These are phyloP conservation scores for Coemansia furcata DNA, from an alignment of 192 early-diverging fungal species.

Conservation along the genomic window DNA sequence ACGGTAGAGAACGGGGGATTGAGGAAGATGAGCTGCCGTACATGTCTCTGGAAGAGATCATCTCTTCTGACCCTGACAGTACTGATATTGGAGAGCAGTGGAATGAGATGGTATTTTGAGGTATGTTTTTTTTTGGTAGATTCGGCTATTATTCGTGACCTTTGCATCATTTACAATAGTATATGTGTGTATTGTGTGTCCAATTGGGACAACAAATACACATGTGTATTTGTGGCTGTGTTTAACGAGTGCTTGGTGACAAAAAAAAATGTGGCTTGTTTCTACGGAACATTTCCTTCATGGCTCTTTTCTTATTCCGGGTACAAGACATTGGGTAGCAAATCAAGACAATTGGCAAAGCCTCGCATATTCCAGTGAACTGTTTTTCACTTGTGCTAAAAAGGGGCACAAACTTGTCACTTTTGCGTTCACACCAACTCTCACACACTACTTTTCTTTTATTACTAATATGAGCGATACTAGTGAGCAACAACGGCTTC, in stretches of 20 bases:
- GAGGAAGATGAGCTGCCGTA: slow-evolving; percentile 6
- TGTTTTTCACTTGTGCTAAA: background rate
- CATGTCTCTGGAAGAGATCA: slow-evolving; percentile 42
- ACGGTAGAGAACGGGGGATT: background rate
- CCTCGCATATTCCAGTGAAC: no score
- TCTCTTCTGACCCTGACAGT: slow-evolving; percentile 34
- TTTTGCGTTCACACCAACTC: background rate
- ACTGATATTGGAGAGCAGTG: slow-evolving; percentile 30
- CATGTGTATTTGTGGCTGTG: no score
- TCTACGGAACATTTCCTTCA: no score
- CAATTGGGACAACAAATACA: no score
- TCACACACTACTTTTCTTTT: background rate
- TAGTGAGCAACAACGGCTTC: background rate
- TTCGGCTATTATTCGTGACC: background rate
- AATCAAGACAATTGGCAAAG: no score
- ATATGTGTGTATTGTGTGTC: no score
- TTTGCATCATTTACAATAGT: no score
- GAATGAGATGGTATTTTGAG: slow-evolving; percentile 26
- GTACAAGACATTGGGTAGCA: no score
- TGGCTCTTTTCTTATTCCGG: no score
- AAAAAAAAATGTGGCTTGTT: background rate
- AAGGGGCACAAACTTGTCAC: background rate
- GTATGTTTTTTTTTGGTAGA: background rate
- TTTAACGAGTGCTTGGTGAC: no score
- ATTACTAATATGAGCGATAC: background rate